Evolutionary conservation across 2,329 filamentous ascomycete species (phyloP), one percentile per base, ranked within the genome.

Genomic region (Colletotrichum echinochloae): DNA sequence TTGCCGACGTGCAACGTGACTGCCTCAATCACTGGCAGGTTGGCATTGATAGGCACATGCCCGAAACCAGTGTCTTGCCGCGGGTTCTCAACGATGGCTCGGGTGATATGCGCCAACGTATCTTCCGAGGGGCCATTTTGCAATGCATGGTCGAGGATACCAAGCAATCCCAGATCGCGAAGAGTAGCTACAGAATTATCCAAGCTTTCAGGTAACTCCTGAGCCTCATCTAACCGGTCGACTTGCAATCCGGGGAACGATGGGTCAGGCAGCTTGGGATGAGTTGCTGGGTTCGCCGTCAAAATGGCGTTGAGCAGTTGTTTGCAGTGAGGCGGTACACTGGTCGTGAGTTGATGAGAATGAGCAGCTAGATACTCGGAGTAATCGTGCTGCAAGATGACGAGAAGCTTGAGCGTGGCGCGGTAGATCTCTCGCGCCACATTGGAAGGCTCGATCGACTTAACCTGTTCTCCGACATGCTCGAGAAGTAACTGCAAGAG

Each of bases 371-470:
- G 83, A 80, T 97, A 99, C 66, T 98, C 94, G 0, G 95, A 93
- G 81, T 94, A 98, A 79, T 99, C 96, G 78, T 98, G 96, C 75
- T 97, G 93, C 63, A 99, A 84, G 62, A 97, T 88, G 41, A 97
- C 84, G 65, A 98, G 83, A 70, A 98, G 88, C 77, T 97, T 94
- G 57, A 97, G 84, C 1, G 93, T 89, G 11, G 92, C 94, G 71
- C 94, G 91, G 79, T 97, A 98, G 72, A 97, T 89, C 65, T 95
- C 93, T 78, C 94, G 95, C 41, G 91, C 89, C 60, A 93, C 87
- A 41, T 89, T 85, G 4, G 90, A 86, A 20, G 94, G 87, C 68
- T 90, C 90, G 35, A 91, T 83, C 12, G 90, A 87, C 81, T 95
- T 96, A 73, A 97, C 85, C 72, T 96, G 88, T 74, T 95, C 91